Evolutionary conservation across 768 basidiomycete genomes (phyloP), one percentile per base, ranked within the genome.

Genomic region (Termitomyces sp.): DNA sequence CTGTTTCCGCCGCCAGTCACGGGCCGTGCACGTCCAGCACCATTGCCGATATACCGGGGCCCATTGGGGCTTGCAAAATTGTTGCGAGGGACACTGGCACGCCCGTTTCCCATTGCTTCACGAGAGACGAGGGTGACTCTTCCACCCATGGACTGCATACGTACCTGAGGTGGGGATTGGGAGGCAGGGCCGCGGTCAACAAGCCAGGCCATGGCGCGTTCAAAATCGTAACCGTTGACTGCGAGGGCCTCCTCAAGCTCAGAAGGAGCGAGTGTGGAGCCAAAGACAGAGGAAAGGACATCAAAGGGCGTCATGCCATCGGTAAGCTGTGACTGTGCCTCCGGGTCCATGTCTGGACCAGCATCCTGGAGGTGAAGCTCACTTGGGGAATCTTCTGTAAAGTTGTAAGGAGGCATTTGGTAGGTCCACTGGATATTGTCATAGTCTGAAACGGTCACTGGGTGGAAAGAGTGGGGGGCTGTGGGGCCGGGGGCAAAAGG

Each of bases 281-380:
- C 93, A 66, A 99, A 99, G 38, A 99, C 91, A 42, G 91, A 93
- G 66, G 82, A 84, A 19, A 99, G 85, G 42, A 98, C 93, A 63
- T 99, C 97, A 63, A 99, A 88, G 1, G 97, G 97, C 1, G 96
- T 96, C 93, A 99, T 96, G 43, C 93, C 93, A 66, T 91, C 89
- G 0, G 87, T 89, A 49, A 92, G 79, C 70, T 82, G 75, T 34
- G 58, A 49, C 34, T 59, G 58, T 5, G 81, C 80, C 14, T 60
- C 59, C 0, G 35, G 77, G 72, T 12, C 77, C 76, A 37, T 86
- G 81, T 82, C 81, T 17, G 38, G 7, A 54, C 17, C 45, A 51
- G 22, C 21, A 47, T 56, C 64, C 59, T 19, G 62, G 47, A 54
- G 51, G 53, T 48, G 68, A 62, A 44, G 61, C 65, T 47, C 58